Evolutionary conservation across 75 land plant genomes (phyloP), one percentile per base, ranked within the genome.

Genomic region (Pinus albicaulis): DNA sequence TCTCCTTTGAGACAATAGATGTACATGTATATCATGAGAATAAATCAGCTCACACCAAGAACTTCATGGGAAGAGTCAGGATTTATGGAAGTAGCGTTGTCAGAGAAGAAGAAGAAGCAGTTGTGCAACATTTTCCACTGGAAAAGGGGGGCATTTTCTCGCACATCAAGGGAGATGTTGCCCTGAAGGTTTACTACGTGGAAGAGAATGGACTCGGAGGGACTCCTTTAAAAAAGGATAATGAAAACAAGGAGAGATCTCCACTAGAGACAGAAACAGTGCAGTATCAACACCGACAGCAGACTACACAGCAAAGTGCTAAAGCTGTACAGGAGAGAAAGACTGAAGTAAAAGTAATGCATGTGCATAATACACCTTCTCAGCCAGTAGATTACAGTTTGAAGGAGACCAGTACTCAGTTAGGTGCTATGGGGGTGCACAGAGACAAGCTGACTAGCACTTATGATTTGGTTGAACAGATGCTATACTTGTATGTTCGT

Each of bases 391-490:
- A 81, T 57, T 81, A 34, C 56, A n/a, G 74, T 44, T 76, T 81
- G 26, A 81, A 81, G 73, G 81, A 81, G 38, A 81, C 82, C 24
- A 77, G 24, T 26, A 80, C 82, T 4, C 79, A 63, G 5, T 55
- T 72, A 52, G 74, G 74, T 23, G 56, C 24, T 26, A 23, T 41
- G 3, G 24, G 71, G 55, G 4, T 68, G 24, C 38, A 19, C 22
- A 72, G 74, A 48, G 83, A 81, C 13, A 81, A 64, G 75, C 77
- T 78, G 17, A 59, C 82, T 6, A 80, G 80, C 79, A 81, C 92
- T 53, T 90, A 90, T 77, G 93, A 91, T 74, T 87, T 92, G 7
- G 95, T 92, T 11, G 95, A 92, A 85, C 87, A 89, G 56, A 92
- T 90, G 95, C 72, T 81, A 48, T 92, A 86, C 71, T 87, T 90